Evolutionary conservation across 176 grass and related monocot genomes (phyloP).

Genomic region (Otatea glauca): DNA sequence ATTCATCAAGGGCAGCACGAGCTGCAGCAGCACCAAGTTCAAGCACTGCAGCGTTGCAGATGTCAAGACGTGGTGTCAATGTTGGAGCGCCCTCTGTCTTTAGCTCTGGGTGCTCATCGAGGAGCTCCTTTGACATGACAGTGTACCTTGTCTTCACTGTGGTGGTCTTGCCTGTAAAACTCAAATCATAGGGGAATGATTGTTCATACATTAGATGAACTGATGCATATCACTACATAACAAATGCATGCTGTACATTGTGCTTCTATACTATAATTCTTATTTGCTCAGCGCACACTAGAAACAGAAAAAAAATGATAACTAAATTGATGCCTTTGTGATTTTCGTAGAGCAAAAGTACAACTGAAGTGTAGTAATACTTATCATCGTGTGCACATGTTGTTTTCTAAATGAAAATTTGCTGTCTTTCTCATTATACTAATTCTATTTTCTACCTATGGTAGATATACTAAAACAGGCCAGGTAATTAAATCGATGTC

Average conservation of each 20-base stretch:
- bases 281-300: neutral
- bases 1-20: conserved; percentile 63
- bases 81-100: conserved; percentile 73
- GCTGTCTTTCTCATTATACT: neutral
- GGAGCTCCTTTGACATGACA: conserved; percentile 85
- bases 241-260: neutral
- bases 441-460: conserved; percentile 17
- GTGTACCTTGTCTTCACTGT: conserved; percentile 87
- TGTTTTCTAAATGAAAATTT: neutral
- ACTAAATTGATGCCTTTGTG: neutral
- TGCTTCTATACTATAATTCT: neutral
- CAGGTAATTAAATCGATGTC: neutral
- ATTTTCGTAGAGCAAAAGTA: conserved; percentile 30
- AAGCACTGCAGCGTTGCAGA: conserved; percentile 77
- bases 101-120: conserved; percentile 79
- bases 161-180: conserved; percentile 72
- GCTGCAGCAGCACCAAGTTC: conserved; percentile 69
- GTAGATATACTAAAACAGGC: neutral
- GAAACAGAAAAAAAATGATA: neutral
- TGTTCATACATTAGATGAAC: neutral
- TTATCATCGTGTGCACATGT: neutral
- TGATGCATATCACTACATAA: neutral
- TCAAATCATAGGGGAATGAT: neutral
- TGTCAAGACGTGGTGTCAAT: conserved; percentile 71
- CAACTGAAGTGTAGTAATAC: neutral